phyloP scores from a whole-genome alignment of 2,329 filamentous ascomycete species.

The Chalaropsis thielavioides region DNA sequence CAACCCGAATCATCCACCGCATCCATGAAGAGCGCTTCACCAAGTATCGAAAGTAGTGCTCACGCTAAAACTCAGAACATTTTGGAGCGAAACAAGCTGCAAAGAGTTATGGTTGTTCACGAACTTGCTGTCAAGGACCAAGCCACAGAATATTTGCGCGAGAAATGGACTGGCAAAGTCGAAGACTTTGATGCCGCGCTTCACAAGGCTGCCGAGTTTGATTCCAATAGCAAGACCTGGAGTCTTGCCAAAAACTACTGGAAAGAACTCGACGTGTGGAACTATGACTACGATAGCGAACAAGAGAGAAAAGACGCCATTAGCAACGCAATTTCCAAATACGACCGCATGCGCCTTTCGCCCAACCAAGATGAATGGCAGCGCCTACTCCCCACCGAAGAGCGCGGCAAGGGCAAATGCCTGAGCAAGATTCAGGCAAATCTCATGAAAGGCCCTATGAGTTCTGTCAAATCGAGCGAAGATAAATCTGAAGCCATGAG shows the following conservation, averaged over 20 bases:
- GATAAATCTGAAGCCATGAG: constrained; percentile 26
- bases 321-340: constrained; percentile 45
- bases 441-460: constrained; percentile 37
- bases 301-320: constrained; percentile 45
- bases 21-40: constrained; percentile 38
- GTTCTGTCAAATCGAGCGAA: constrained; percentile 27
- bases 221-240: constrained; percentile 37
- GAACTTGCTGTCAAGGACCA: constrained; percentile 43
- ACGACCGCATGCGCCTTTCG: constrained; percentile 44
- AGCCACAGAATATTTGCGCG: constrained; percentile 34
- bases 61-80: constrained; percentile 37
- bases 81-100: constrained; percentile 39
- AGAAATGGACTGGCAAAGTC: constrained; percentile 37
- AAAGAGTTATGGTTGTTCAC: constrained; percentile 42
- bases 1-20: constrained; percentile 42
- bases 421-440: constrained; percentile 47
- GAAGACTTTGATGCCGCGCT: constrained; percentile 41
- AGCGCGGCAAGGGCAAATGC: constrained; percentile 43
- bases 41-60: constrained; percentile 23
- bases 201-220: constrained; percentile 43
- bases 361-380: constrained; percentile 47
- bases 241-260: constrained; percentile 40
- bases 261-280: constrained; percentile 51
- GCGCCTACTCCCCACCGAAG: constrained; percentile 40
- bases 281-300: constrained; percentile 40